Conservation (phyloP, 148 eudicot genomes). For the Spergularia marina region DNA sequence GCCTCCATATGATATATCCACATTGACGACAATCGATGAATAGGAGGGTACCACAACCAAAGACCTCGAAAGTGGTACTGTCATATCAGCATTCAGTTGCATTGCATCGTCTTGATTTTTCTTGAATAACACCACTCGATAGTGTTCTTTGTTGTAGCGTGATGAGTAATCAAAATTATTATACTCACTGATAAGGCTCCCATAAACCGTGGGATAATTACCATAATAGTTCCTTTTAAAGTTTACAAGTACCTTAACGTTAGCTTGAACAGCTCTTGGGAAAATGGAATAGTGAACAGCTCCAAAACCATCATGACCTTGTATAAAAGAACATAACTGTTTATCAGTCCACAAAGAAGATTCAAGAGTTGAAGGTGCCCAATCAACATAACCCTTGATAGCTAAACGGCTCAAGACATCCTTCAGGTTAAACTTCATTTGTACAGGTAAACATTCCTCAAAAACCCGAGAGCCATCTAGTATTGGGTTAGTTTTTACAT, state of each 20-base stretch:
- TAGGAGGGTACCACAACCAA: neutral
- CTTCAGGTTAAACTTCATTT: slow-evolving; percentile 5
- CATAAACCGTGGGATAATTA: neutral
- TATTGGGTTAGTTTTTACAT: neutral
- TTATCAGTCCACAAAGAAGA: neutral
- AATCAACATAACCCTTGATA: slow-evolving; percentile 10
- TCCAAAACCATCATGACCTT: slow-evolving; percentile 10
- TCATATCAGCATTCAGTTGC: neutral
- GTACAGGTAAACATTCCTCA: slow-evolving; percentile 1
- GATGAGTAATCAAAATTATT: neutral
- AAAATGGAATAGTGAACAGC: slow-evolving; percentile 9
- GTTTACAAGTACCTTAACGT: neutral
- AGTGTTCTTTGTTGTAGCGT: neutral
- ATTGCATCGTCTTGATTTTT: neutral
- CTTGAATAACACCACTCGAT: neutral
- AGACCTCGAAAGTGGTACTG: neutral
- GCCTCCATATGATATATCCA: neutral
- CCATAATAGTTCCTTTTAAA: neutral
- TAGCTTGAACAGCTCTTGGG: neutral
- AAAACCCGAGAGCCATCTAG: slow-evolving; percentile 6
- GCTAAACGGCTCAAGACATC: neutral
- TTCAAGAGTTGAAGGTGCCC: slow-evolving; percentile 4
- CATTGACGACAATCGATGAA: neutral
- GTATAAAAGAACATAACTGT: slow-evolving; percentile 12
- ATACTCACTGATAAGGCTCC: neutral